These are phyloP conservation scores for Dendrocalamus sinicus DNA, from an alignment of 176 grass and related monocot species.

Conservation along the genomic window DNA sequence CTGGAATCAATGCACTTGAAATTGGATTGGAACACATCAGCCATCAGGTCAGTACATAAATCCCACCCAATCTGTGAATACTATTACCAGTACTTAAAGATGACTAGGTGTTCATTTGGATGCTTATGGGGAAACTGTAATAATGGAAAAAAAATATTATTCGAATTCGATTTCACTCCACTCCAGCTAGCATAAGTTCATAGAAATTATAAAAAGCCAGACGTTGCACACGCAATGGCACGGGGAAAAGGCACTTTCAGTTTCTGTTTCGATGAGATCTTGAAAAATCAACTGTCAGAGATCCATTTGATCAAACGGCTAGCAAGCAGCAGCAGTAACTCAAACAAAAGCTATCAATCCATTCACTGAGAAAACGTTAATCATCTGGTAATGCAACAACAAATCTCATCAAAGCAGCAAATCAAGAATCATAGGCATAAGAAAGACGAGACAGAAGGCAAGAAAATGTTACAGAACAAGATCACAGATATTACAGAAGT, in stretches of 20 bases:
- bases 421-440: not conserved
- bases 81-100: not conserved
- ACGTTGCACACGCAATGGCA: not conserved
- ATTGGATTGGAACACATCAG: not conserved
- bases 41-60: not conserved
- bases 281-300: not conserved
- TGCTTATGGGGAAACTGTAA: not conserved
- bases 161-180: not conserved
- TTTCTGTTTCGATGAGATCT: not conserved
- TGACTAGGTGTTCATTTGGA: not conserved
- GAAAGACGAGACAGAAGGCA: not conserved
- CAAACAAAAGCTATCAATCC: not conserved
- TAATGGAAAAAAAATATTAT: not conserved
- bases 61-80: no score
- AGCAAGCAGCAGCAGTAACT: not conserved
- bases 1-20: not conserved
- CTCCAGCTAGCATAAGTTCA: not conserved
- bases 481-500: no score
- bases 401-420: not conserved
- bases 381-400: not conserved
- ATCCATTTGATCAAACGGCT: not conserved
- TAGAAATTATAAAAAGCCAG: not conserved
- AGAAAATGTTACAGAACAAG: not conserved
- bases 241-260: not conserved
- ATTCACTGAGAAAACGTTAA: not conserved